phyloP scores from a whole-genome alignment of 257 asterid genomes.

The Solanum sejunctum region DNA sequence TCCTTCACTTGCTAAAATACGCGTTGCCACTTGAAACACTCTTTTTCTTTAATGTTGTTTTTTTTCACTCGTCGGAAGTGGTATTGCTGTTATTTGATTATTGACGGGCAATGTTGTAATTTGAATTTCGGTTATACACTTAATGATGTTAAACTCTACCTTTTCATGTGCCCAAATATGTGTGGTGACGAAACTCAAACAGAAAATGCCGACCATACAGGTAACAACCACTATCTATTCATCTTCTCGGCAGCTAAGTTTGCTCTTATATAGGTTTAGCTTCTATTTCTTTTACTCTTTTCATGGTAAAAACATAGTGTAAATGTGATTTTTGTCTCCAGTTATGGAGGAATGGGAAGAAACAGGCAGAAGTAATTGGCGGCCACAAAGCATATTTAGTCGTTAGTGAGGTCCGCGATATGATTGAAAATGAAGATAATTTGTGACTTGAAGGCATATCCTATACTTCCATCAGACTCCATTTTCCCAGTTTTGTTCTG shows the following conservation, averaged over 20 bases:
- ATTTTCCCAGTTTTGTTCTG: neutral
- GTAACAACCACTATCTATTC: constrained; percentile 15
- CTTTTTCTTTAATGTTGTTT: neutral
- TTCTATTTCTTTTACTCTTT: neutral
- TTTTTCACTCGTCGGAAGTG: neutral
- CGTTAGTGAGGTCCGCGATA: constrained; percentile 62
- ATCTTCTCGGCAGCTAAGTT: neutral
- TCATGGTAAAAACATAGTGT: neutral
- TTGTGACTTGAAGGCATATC: constrained; percentile 9
- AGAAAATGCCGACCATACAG: constrained; percentile 99
- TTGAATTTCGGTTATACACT: constrained; percentile 3
- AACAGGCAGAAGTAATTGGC: constrained; percentile 79
- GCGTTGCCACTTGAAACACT: neutral
- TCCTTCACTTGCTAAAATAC: neutral
- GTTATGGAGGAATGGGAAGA: constrained; percentile 85
- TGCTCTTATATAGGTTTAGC: neutral
- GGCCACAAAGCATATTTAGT: constrained; percentile 77
- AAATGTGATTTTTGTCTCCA: constrained; percentile 12
- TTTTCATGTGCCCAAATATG: constrained; percentile 25
- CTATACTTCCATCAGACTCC: neutral
- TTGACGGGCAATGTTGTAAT: neutral
- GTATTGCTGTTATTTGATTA: neutral
- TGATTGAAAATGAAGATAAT: constrained; percentile 53
- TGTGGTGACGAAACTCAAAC: constrained; percentile 22
- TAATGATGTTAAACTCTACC: constrained; percentile 1